These are phyloP conservation scores for Trifolium dubium DNA, from an alignment of 306 rosid species.

Conservation along the genomic window DNA sequence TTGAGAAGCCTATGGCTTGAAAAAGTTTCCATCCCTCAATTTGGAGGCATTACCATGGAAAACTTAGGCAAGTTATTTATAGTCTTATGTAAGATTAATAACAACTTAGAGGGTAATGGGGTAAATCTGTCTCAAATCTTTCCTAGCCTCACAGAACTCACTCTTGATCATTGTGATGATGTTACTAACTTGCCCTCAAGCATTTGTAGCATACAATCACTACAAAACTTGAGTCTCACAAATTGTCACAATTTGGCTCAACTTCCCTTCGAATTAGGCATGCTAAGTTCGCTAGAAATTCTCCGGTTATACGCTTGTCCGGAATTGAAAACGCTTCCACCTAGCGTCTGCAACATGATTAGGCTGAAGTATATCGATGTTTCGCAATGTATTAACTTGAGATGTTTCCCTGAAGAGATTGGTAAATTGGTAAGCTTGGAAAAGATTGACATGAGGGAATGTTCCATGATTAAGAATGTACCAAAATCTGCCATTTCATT, in stretches of 20 bases:
- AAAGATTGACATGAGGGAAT: conserved; percentile 95
- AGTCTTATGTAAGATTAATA: conserved; percentile 63
- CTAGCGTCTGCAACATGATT: conserved; percentile 53
- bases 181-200: conserved; percentile 62
- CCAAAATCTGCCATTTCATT: conserved; percentile 61
- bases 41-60: conserved; percentile 48
- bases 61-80: conserved; percentile 63
- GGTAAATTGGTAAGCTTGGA: conserved; percentile 63
- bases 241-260: conserved; percentile 70
- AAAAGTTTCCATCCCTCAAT: conserved; percentile 64
- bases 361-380: conserved; percentile 69
- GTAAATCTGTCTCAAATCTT: conserved; percentile 50
- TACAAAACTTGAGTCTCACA: conserved; percentile 69
- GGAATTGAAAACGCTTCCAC: conserved; percentile 58
- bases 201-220: conserved; percentile 59
- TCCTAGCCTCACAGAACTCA: conserved; percentile 69
- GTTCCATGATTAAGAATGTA: conserved; percentile 56
- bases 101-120: conserved; percentile 51
- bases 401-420: conserved; percentile 59
- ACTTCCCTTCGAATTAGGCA: conserved; percentile 65
- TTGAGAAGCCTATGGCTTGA: conserved; percentile 91
- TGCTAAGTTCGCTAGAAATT: conserved; percentile 54
- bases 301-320: conserved; percentile 85
- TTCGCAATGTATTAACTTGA: conserved; percentile 72
- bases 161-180: conserved; percentile 84